These are phyloP conservation scores for Aechmea fasciata DNA, from an alignment of 176 grass and related monocot genomes.

Conservation along the genomic window DNA sequence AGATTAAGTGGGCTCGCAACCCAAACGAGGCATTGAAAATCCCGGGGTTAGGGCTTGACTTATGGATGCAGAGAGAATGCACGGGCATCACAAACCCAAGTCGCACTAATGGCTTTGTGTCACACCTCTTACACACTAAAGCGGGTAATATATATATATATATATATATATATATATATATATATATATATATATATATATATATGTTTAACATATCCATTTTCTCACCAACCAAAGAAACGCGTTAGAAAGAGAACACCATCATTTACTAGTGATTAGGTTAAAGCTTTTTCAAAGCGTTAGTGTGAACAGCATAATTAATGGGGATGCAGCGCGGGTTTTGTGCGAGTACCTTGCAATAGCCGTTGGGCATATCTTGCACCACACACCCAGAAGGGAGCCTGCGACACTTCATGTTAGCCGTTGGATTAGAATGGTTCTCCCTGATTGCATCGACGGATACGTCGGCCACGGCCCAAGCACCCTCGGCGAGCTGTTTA, in stretches of 20 bases:
- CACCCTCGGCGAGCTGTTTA: constrained; percentile 55
- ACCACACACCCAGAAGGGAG: constrained; percentile 84
- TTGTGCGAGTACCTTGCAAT: constrained; percentile 59
- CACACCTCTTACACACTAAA: too few relatives aligned
- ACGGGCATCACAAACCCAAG: constrained; percentile 14
- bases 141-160: too few relatives aligned
- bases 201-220: too few relatives aligned
- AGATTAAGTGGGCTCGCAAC: constrained; percentile 30
- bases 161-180: too few relatives aligned
- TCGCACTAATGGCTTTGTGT: too few relatives aligned
- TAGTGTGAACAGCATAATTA: background rate
- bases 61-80: constrained; percentile 16
- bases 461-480: constrained; percentile 84
- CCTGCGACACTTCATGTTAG: constrained; percentile 45
- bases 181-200: too few relatives aligned
- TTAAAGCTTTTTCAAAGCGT: background rate
- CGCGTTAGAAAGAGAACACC: background rate
- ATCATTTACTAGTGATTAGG: background rate
- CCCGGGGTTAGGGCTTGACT: constrained; percentile 35
- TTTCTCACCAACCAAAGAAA: too few relatives aligned
- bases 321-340: background rate
- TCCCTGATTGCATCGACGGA: constrained; percentile 63
- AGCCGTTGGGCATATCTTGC: constrained; percentile 65
- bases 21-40: constrained; percentile 28
- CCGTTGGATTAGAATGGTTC: constrained; percentile 16